A percentile compares a stretch with the other conserved stretches of the same genome.
These are phyloP conservation scores for Barnettozyma hawaiiensis DNA, from an alignment of 1,139 yeast genomes.

Conservation along the genomic window DNA sequence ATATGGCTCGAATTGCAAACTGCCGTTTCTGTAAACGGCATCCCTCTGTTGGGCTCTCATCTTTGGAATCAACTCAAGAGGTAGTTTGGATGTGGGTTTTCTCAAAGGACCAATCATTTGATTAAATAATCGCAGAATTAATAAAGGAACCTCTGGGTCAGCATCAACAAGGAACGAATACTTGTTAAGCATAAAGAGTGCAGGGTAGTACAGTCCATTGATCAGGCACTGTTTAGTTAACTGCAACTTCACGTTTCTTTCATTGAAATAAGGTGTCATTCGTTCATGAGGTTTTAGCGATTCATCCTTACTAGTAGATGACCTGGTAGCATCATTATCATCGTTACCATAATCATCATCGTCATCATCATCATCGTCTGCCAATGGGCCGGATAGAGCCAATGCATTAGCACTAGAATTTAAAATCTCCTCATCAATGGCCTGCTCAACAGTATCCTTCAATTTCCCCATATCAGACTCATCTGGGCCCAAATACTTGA, in stretches of 20 bases:
- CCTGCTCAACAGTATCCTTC: constrained; percentile 42
- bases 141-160: constrained; percentile 45
- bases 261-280: neutral
- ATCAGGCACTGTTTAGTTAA: constrained; percentile 51
- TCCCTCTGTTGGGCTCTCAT: constrained; percentile 22
- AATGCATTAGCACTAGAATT: constrained; percentile 72
- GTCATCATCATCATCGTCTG: constrained; percentile 53
- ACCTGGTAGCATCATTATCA: constrained; percentile 28
- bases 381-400: constrained; percentile 82
- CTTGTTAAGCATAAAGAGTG: constrained; percentile 52
- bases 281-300: constrained; percentile 4
- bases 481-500: constrained; percentile 49
- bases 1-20: constrained; percentile 30
- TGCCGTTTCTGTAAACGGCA: constrained; percentile 27
- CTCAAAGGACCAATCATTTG: constrained; percentile 49
- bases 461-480: constrained; percentile 31
- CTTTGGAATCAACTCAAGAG: constrained; percentile 16
- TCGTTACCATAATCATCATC: constrained; percentile 61
- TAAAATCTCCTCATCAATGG: constrained; percentile 56
- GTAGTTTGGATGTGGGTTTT: constrained; percentile 11
- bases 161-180: constrained; percentile 60
- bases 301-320: neutral
- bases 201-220: constrained; percentile 60
- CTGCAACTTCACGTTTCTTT: constrained; percentile 25
- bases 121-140: constrained; percentile 46